Percentiles rank a stretch among this genome's conserved stretches.
phyloP scores from a whole-genome alignment of 2,329 filamentous ascomycete species.

The Botryotinia calthae region DNA sequence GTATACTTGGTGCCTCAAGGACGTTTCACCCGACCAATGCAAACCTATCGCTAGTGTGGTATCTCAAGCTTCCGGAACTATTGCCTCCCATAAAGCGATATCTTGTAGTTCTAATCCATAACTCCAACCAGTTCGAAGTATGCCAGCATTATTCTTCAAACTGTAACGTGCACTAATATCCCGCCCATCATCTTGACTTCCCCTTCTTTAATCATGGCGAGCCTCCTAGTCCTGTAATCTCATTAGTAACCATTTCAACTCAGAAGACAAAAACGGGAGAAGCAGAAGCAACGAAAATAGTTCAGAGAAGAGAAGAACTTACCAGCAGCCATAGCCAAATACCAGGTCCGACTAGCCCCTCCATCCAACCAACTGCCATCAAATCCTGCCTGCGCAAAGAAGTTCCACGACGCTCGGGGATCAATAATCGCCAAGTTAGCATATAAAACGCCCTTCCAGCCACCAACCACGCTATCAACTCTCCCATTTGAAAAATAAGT shows the following conservation, averaged over 20 bases:
- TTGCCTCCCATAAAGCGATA: neutral
- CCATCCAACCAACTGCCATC: constrained; percentile 71
- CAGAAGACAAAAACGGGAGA: neutral
- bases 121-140: neutral
- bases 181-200: neutral
- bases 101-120: neutral
- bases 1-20: neutral
- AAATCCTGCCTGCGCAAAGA: constrained; percentile 68
- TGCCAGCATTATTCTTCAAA: constrained; percentile 2
- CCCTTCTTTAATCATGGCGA: constrained; percentile 1
- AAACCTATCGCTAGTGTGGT: neutral
- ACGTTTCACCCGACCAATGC: neutral
- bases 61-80: neutral
- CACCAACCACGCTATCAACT: constrained; percentile 63
- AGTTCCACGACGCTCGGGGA: constrained; percentile 65
- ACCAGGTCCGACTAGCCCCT: constrained; percentile 82
- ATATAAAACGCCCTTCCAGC: constrained; percentile 84
- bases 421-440: constrained; percentile 79
- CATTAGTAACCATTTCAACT: neutral
- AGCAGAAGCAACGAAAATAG: neutral
- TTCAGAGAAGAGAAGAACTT: constrained; percentile 12
- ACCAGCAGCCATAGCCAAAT: constrained; percentile 75
- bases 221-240: constrained; percentile 11
- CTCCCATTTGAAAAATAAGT: constrained; percentile 70
- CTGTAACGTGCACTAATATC: too few relatives aligned